Conservation (phyloP, 371 early-diverging fungal species). For the Mucor mucedo region DNA sequence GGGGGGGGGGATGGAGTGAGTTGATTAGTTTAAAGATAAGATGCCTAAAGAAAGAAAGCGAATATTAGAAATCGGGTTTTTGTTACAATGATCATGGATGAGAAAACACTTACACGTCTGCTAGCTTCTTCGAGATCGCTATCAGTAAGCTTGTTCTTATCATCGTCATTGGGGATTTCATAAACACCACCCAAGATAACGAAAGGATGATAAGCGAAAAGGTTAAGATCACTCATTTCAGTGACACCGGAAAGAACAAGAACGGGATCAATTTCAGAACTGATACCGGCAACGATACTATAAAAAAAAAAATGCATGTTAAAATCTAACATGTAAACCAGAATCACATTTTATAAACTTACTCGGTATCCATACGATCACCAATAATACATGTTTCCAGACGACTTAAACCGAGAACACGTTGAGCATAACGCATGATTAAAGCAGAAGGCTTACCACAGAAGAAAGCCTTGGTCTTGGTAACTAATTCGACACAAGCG, state of each 20-base stretch:
- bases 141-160: slow-evolving; percentile 44
- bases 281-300: slow-evolving; percentile 60
- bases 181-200: slow-evolving; percentile 65
- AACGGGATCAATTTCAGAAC: slow-evolving; percentile 67
- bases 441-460: slow-evolving; percentile 71
- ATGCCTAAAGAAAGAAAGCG: slow-evolving; percentile 14
- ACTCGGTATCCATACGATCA: slow-evolving; percentile 76
- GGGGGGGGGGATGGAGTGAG: background rate
- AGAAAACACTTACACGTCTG: slow-evolving; percentile 39
- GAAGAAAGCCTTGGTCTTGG: slow-evolving; percentile 70
- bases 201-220: slow-evolving; percentile 66
- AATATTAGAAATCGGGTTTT: background rate
- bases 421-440: slow-evolving; percentile 72
- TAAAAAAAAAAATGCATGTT: background rate
- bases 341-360: slow-evolving; percentile 11
- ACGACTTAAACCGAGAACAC: slow-evolving; percentile 61
- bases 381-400: slow-evolving; percentile 72
- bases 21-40: slow-evolving; percentile 23
- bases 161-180: slow-evolving; percentile 58
- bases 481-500: slow-evolving; percentile 63
- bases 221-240: slow-evolving; percentile 51
- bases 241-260: slow-evolving; percentile 71
- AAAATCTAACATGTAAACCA: too few relatives aligned
- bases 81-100: background rate
- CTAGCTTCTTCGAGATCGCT: slow-evolving; percentile 50